Evolutionary conservation across 2,329 filamentous ascomycete genomes (phyloP).

Genomic region (Ploettnerulaceae sp.): DNA sequence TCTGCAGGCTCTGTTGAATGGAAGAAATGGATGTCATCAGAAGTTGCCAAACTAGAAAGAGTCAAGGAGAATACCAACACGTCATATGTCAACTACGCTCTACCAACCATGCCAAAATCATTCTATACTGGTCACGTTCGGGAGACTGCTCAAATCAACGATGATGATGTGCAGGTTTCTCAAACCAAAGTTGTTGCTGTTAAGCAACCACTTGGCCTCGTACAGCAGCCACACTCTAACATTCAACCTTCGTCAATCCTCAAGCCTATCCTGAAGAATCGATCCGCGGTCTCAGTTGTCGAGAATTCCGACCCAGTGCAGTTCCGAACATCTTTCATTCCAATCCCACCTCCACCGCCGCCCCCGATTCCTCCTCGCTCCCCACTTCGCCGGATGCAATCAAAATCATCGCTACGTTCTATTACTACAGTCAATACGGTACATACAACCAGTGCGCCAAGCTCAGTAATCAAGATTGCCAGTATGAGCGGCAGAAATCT

Average conservation of each 20-base stretch:
- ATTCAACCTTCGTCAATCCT: conserved; percentile 16
- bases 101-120: conserved; percentile 30
- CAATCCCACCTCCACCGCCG: conserved; percentile 5
- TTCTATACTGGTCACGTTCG: conserved; percentile 40
- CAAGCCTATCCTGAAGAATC: conserved; percentile 31
- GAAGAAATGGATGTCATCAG: conserved; percentile 51
- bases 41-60: conserved; percentile 45
- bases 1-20: conserved; percentile 48
- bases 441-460: conserved; percentile 13
- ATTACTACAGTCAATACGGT: conserved; percentile 14
- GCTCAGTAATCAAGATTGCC: conserved; percentile 13
- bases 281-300: conserved; percentile 22
- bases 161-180: conserved; percentile 31
- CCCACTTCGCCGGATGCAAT: conserved; percentile 21
- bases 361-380: conserved; percentile 20
- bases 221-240: conserved; percentile 21
- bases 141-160: conserved; percentile 47
- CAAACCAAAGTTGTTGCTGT: conserved; percentile 9
- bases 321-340: conserved; percentile 12
- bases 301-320: conserved; percentile 15
- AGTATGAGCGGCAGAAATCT: conserved; percentile 20
- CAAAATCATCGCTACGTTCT: conserved; percentile 23
- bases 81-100: conserved; percentile 25
- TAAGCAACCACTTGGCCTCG: conserved; percentile 26
- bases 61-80: conserved; percentile 23